Base-by-base conservation (phyloP, 352 stramenopile species). In the Blastocystis sp. region DNA sequence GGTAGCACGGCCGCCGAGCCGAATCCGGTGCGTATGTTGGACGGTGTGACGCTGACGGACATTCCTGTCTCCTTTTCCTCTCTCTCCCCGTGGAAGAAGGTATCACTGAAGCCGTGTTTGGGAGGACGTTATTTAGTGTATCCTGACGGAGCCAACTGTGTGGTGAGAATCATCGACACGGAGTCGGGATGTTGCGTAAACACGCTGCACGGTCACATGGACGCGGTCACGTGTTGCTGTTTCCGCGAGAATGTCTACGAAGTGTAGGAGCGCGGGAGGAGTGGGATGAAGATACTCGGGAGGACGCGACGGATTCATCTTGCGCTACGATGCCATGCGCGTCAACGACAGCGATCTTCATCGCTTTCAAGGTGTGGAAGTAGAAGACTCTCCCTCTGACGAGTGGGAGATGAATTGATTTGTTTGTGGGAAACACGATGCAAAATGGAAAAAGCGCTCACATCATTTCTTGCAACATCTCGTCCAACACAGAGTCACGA, bases 231-330 rank as follows among this genome's bases (percentile, higher is more conserved):
- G 24, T 81, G 69, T 24, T 81, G 69, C 34, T 40, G 46, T 48
- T 81, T 81, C 36, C 69, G 69, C 0, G 1, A 64, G 2, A 32
- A 11, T 21, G 21, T 40, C 16, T 64, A 29, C 40, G 69, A 81
- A 61, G 9, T 81, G 69, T 81, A 64, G 21, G 46, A 16, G 16
- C 8, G 9, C 0, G 36, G 1, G 11, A 32, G 1, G 48, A 46
- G 18, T 81, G 4, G 46, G 18, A 29, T 3, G 36, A 18, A 81
- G 69, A 27, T 81, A 49, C 40, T 81, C 69, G 18, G 69, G 69
- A 46, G 69, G 69, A 49, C n/a, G 69, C 16, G 69, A 81, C 40
- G 69, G 69, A 49, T 49, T 81, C 29, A 57, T 81, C 16, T 42
- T 81, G 18, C 24, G 36, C 21, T 81, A 64, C 24, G 49, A 46